A percentile compares a stretch with the other conserved stretches of the same genome.
Conservation (phyloP, 331 rosid genomes). For the Pyracantha coccinea region DNA sequence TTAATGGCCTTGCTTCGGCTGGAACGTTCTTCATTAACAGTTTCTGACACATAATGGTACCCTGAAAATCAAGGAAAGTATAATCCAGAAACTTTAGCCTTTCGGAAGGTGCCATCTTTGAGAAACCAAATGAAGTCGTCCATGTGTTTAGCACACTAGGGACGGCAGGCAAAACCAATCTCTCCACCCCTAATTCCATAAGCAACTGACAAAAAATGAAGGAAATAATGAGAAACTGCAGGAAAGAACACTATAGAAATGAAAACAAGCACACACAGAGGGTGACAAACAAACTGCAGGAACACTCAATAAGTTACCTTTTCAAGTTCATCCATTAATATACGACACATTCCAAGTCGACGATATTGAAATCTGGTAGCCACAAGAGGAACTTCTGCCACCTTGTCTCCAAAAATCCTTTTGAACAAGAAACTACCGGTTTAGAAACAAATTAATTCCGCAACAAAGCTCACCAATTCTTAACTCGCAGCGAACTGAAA, state of each 20-base stretch:
- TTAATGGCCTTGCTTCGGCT: slow-evolving; percentile 13
- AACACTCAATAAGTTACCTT: slow-evolving; percentile 33
- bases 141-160: slow-evolving; percentile 73
- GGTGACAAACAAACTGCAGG: background rate
- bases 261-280: background rate
- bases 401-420: slow-evolving; percentile 62
- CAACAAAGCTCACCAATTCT: background rate
- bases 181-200: slow-evolving; percentile 62
- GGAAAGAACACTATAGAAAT: background rate
- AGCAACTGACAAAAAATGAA: slow-evolving; percentile 46
- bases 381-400: slow-evolving; percentile 84
- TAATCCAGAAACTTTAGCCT: slow-evolving; percentile 56
- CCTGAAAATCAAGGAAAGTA: slow-evolving; percentile 72
- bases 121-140: slow-evolving; percentile 68
- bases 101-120: slow-evolving; percentile 49
- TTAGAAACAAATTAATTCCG: background rate
- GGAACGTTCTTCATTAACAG: slow-evolving; percentile 27
- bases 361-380: slow-evolving; percentile 72
- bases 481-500: background rate
- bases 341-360: slow-evolving; percentile 78
- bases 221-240: background rate
- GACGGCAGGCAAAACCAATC: slow-evolving; percentile 78
- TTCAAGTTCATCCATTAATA: slow-evolving; percentile 74
- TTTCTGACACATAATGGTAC: slow-evolving; percentile 75
- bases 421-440: slow-evolving; percentile 16